phyloP scores from a whole-genome alignment of 176 grass and related monocot species.

The Rhynchospora pubera region DNA sequence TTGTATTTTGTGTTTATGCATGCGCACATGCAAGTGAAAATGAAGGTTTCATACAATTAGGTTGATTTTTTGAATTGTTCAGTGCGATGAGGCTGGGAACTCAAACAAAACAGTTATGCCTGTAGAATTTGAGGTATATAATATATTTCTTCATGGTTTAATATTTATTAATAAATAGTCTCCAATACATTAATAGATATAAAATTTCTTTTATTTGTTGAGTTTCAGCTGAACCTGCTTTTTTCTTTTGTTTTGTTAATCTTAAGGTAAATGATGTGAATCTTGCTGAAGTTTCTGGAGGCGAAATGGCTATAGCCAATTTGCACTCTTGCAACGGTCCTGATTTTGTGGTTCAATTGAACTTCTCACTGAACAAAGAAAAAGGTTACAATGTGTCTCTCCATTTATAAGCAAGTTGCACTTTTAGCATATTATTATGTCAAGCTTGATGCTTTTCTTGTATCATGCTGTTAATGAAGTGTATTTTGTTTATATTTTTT shows the following conservation, averaged over 20 bases:
- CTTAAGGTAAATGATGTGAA: slow-evolving; percentile 44
- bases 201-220: too few species aligned
- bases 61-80: slow-evolving; percentile 16
- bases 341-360: slow-evolving; percentile 37
- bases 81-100: slow-evolving; percentile 28
- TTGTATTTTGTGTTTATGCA: background rate
- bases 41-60: slow-evolving; percentile 16
- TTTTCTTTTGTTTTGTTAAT: slow-evolving; percentile 6
- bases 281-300: slow-evolving; percentile 42
- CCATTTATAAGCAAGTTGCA: background rate
- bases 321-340: slow-evolving; percentile 48
- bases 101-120: slow-evolving; percentile 32
- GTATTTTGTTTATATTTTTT: background rate
- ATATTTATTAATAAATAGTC: background rate
- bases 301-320: slow-evolving; percentile 43
- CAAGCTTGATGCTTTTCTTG: background rate
- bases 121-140: slow-evolving; percentile 31
- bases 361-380: background rate
- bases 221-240: background rate
- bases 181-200: too few species aligned
- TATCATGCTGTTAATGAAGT: background rate
- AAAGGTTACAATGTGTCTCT: slow-evolving; percentile 12
- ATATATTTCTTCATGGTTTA: background rate
- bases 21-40: background rate
- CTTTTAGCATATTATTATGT: background rate